Evolutionary conservation across 306 rosid species (phyloP).

Genomic region (Vachellia pachyceras): DNA sequence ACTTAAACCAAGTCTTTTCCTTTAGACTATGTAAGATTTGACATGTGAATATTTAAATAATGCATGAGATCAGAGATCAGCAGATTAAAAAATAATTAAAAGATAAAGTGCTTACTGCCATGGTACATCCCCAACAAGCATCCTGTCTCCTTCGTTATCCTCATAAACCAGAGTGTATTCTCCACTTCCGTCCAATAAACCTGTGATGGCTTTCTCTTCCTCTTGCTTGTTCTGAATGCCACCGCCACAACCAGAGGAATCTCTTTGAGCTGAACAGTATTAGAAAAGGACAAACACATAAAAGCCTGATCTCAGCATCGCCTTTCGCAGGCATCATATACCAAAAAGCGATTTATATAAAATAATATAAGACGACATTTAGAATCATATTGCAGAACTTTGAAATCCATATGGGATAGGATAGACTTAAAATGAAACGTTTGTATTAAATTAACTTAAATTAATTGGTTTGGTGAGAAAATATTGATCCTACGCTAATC

Average conservation of each 20-base stretch:
- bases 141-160: constrained; percentile 89
- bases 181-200: constrained; percentile 81
- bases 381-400: not conserved
- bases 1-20: no score
- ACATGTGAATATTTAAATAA: constrained; percentile 19
- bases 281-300: constrained; percentile 29
- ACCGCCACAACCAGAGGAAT: constrained; percentile 58
- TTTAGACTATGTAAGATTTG: not conserved
- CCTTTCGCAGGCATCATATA: constrained; percentile 1
- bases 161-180: constrained; percentile 92
- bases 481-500: constrained; percentile 21
- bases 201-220: constrained; percentile 63
- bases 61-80: constrained; percentile 35
- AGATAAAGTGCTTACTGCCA: constrained; percentile 84
- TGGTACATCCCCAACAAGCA: constrained; percentile 98
- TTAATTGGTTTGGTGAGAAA: constrained; percentile 32
- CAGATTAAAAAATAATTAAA: constrained; percentile 26
- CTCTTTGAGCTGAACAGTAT: constrained; percentile 65
- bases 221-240: constrained; percentile 61
- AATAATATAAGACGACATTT: not conserved
- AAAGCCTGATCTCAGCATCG: constrained; percentile 29
- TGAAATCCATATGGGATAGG: constrained; percentile 1
- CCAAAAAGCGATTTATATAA: not conserved
- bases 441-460: constrained; percentile 1
- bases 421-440: not conserved